These are phyloP conservation scores for Cladosporium oxysporum DNA, from an alignment of 2,329 filamentous ascomycete species.

Conservation along the genomic window DNA sequence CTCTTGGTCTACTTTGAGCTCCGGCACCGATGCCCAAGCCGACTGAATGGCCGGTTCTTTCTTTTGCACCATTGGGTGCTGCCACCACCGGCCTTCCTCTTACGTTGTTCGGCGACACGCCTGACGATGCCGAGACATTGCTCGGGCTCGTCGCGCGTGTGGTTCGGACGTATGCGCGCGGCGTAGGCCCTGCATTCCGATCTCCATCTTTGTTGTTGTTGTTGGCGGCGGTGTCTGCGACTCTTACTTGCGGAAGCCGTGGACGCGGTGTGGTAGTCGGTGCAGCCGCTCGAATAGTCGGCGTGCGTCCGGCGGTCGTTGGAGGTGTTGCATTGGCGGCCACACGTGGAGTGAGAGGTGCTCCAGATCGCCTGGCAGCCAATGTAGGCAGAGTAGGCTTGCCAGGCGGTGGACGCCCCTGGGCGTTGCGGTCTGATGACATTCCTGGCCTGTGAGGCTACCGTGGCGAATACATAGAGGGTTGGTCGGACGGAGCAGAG, in stretches of 20 bases:
- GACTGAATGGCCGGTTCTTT: slow-evolving; percentile 24
- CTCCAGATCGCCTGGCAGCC: slow-evolving; percentile 59
- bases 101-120: slow-evolving; percentile 4
- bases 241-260: slow-evolving; percentile 11
- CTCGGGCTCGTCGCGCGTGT: slow-evolving; percentile 4
- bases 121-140: not conserved
- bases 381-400: slow-evolving; percentile 74
- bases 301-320: slow-evolving; percentile 33
- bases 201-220: slow-evolving; percentile 8
- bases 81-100: slow-evolving; percentile 17
- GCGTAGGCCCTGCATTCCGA: slow-evolving; percentile 13
- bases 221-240: slow-evolving; percentile 11
- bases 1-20: slow-evolving; percentile 20
- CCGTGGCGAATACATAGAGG: slow-evolving; percentile 18
- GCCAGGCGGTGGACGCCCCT: slow-evolving; percentile 55
- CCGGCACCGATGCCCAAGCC: slow-evolving; percentile 22
- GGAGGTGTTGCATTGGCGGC: slow-evolving; percentile 29
- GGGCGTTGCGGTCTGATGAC: slow-evolving; percentile 41
- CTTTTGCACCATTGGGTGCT: slow-evolving; percentile 20
- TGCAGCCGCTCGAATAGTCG: slow-evolving; percentile 30
- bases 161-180: slow-evolving; percentile 4
- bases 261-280: slow-evolving; percentile 5
- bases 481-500: slow-evolving; percentile 22
- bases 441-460: slow-evolving; percentile 24
- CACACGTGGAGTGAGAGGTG: slow-evolving; percentile 62